A percentile compares a stretch with the other conserved stretches of the same genome.
Conservation (phyloP, 768 basidiomycete genomes). For the Mycena amicta region DNA sequence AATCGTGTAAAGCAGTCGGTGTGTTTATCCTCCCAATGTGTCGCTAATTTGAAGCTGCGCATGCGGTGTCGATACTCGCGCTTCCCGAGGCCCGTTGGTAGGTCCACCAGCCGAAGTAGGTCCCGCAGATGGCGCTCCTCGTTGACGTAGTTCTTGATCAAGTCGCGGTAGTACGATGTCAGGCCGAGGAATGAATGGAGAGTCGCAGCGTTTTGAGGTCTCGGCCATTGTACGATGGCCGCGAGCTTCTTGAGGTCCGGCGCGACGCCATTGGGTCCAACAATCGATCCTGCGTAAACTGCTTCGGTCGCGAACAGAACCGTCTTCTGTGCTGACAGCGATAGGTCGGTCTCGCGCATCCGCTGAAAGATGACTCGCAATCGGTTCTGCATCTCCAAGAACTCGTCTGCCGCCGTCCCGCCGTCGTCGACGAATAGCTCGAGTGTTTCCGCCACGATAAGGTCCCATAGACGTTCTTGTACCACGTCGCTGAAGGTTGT, state of each 20-base stretch:
- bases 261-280: slow-evolving; percentile 34
- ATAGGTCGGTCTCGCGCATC: slow-evolving; percentile 32
- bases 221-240: slow-evolving; percentile 37
- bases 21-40: slow-evolving; percentile 20
- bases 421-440: slow-evolving; percentile 43
- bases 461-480: slow-evolving; percentile 25
- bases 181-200: slow-evolving; percentile 38
- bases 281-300: slow-evolving; percentile 34
- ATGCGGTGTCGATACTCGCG: slow-evolving; percentile 29
- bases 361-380: slow-evolving; percentile 29
- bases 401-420: slow-evolving; percentile 32
- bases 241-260: slow-evolving; percentile 39
- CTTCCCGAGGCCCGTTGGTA: slow-evolving; percentile 26
- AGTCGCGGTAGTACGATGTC: slow-evolving; percentile 34
- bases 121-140: slow-evolving; percentile 35
- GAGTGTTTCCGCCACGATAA: slow-evolving; percentile 23
- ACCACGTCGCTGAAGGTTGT: slow-evolving; percentile 34
- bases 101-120: slow-evolving; percentile 23
- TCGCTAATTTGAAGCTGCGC: slow-evolving; percentile 12
- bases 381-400: slow-evolving; percentile 28
- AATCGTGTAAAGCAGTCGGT: slow-evolving; percentile 25
- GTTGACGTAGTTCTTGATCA: slow-evolving; percentile 35
- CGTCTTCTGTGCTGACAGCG: slow-evolving; percentile 37
- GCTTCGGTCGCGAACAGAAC: slow-evolving; percentile 37
- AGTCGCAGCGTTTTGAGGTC: slow-evolving; percentile 29